Conservation (phyloP, 148 eudicot genomes). For the Vaccinium vitisidaea region DNA sequence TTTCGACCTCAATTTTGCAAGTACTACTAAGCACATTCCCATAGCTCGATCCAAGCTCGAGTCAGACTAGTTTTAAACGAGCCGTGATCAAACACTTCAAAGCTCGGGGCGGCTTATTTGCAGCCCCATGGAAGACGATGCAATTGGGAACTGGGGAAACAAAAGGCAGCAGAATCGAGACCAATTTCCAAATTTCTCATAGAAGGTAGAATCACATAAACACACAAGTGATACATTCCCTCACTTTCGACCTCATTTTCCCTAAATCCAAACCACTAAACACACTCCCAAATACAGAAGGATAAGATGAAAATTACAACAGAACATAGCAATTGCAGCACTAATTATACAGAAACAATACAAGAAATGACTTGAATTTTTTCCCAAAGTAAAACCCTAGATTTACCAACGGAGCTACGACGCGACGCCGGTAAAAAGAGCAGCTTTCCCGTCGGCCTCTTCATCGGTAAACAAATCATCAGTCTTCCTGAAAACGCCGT, state of each 20-base stretch:
- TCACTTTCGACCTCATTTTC: not conserved
- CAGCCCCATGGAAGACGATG: not conserved
- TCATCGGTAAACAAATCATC: conserved; percentile 64
- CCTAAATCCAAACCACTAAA: not conserved
- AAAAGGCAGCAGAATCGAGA: not conserved
- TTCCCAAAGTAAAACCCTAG: not conserved
- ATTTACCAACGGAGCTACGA: not conserved
- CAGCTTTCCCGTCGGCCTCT: conserved; percentile 45
- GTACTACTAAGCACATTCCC: not conserved
- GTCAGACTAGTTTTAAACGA: no score
- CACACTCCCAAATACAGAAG: not conserved
- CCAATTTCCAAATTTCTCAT: not conserved
- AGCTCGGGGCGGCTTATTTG: no score
- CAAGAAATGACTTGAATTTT: not conserved
- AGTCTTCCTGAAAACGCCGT: conserved; percentile 53
- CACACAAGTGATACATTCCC: not conserved
- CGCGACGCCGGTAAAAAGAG: conserved; percentile 16
- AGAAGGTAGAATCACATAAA: not conserved
- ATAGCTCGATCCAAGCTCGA: not conserved
- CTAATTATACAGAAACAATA: not conserved
- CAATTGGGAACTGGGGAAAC: not conserved
- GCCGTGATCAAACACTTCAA: no score
- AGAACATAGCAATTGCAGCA: not conserved
- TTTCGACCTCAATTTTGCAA: not conserved
- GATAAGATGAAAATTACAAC: not conserved